These are phyloP conservation scores for Lathyrus aphaca DNA, from an alignment of 306 rosid genomes.

Conservation along the genomic window DNA sequence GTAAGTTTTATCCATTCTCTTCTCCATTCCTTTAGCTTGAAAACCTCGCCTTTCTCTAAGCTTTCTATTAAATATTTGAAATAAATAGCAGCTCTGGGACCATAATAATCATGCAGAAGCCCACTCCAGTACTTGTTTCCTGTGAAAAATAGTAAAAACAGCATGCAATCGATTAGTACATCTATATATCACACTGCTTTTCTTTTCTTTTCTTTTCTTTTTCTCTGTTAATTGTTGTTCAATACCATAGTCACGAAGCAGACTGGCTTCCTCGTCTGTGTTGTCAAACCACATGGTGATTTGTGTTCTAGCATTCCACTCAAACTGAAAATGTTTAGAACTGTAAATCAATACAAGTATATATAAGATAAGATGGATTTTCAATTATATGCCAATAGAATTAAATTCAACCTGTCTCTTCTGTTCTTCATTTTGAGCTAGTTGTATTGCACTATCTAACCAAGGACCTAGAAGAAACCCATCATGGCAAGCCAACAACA, in stretches of 20 bases:
- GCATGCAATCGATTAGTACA: slow-evolving; percentile 4
- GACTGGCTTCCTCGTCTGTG: slow-evolving; percentile 74
- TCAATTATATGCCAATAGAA: background rate
- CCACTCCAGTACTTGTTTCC: slow-evolving; percentile 97
- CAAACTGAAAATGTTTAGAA: slow-evolving; percentile 57
- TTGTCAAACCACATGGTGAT: slow-evolving; percentile 97
- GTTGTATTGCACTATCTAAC: slow-evolving; percentile 82
- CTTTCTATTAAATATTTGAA: slow-evolving; percentile 71
- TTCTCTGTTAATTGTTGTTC: slow-evolving; percentile 16
- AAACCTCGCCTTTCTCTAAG: slow-evolving; percentile 51
- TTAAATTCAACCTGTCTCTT: slow-evolving; percentile 63
- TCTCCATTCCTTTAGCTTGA: slow-evolving; percentile 72
- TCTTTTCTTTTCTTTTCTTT: background rate
- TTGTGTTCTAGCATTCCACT: slow-evolving; percentile 95
- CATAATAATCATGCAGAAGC: slow-evolving; percentile 74
- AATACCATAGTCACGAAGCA: slow-evolving; percentile 87
- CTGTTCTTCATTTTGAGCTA: slow-evolving; percentile 74
- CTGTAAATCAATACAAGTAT: slow-evolving; percentile 25
- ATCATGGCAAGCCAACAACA: slow-evolving; percentile 76
- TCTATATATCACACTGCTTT: slow-evolving; percentile 5
- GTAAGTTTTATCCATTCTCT: slow-evolving; percentile 89
- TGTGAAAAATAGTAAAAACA: slow-evolving; percentile 17
- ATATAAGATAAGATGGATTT: background rate
- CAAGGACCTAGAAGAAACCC: slow-evolving; percentile 94
- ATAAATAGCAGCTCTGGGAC: slow-evolving; percentile 86